A percentile compares a stretch with the other conserved stretches of the same genome.
These are phyloP conservation scores for Amylocarpus encephaloides DNA, from an alignment of 2,329 filamentous ascomycete genomes.

Conservation along the genomic window DNA sequence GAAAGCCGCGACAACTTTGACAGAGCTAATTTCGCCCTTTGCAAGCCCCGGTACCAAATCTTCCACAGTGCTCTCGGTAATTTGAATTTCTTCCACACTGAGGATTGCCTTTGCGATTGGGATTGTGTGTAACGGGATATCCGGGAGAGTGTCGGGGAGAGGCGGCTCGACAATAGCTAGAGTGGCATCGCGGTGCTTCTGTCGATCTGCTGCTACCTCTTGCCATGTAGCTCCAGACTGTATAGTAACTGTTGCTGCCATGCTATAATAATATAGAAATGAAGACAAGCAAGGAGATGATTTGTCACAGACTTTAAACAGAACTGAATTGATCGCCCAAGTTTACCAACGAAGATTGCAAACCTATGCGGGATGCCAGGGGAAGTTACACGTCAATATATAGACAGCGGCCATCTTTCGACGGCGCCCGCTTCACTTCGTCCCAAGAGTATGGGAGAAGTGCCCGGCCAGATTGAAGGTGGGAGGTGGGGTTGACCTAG, in stretches of 20 bases:
- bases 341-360: too few species aligned
- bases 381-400: background rate
- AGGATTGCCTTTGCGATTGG: constrained; percentile 41
- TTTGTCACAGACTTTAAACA: background rate
- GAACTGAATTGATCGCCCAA: background rate
- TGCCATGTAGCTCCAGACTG: constrained; percentile 37
- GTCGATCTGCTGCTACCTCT: constrained; percentile 40
- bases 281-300: background rate
- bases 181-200: constrained; percentile 40
- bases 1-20: constrained; percentile 44
- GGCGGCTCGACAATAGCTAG: constrained; percentile 37
- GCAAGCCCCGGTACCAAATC: constrained; percentile 40
- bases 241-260: constrained; percentile 28
- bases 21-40: constrained; percentile 36
- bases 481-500: background rate
- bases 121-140: constrained; percentile 40
- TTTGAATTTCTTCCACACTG: constrained; percentile 39
- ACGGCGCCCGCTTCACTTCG: background rate
- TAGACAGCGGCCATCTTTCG: background rate
- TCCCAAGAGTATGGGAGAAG: background rate
- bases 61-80: constrained; percentile 40
- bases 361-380: too few species aligned
- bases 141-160: constrained; percentile 32
- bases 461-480: background rate
- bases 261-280: constrained; percentile 1